Conservation (phyloP, 169 alveolate genomes). For the Theileria orientalis region DNA sequence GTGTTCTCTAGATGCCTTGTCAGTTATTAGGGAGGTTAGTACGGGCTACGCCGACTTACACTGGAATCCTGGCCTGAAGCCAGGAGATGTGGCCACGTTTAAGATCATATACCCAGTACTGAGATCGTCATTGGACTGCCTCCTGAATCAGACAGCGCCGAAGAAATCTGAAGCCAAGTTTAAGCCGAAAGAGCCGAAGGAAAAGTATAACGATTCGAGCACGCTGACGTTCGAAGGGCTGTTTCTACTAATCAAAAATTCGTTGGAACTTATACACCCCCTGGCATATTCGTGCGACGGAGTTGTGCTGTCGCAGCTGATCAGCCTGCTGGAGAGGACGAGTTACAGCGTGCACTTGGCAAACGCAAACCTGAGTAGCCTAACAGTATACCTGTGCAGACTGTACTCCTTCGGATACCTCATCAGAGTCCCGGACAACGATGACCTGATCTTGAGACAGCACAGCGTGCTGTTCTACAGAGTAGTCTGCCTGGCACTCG, state of each 20-base stretch:
- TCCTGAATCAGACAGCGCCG: conserved; percentile 24
- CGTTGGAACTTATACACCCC: conserved; percentile 46
- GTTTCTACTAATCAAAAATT: conserved; percentile 39
- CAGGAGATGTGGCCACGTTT: conserved; percentile 17
- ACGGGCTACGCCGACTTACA: conserved; percentile 9
- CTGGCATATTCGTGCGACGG: conserved; percentile 37
- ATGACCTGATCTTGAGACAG: conserved; percentile 13
- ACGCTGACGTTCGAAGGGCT: conserved; percentile 63
- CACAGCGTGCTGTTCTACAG: conserved; percentile 27
- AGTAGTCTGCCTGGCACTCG: conserved; percentile 27
- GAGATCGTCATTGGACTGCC: conserved; percentile 43
- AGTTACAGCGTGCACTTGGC: conserved; percentile 9
- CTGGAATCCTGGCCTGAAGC: conserved; percentile 33
- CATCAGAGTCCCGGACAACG: neutral
- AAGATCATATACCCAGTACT: conserved; percentile 38
- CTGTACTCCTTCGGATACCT: conserved; percentile 18
- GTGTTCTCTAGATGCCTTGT: conserved; percentile 58
- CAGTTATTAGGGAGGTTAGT: conserved; percentile 24
- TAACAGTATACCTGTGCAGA: conserved; percentile 48
- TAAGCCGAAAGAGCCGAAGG: neutral
- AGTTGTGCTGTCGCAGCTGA: conserved; percentile 10
- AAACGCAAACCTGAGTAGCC: conserved; percentile 35
- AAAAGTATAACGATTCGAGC: conserved; percentile 26
- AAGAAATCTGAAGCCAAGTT: neutral
- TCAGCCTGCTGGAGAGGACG: conserved; percentile 32